Evolutionary conservation across 441 rosid species (phyloP), one percentile per base, ranked within the genome.

Genomic region (Corymbia calophylla): DNA sequence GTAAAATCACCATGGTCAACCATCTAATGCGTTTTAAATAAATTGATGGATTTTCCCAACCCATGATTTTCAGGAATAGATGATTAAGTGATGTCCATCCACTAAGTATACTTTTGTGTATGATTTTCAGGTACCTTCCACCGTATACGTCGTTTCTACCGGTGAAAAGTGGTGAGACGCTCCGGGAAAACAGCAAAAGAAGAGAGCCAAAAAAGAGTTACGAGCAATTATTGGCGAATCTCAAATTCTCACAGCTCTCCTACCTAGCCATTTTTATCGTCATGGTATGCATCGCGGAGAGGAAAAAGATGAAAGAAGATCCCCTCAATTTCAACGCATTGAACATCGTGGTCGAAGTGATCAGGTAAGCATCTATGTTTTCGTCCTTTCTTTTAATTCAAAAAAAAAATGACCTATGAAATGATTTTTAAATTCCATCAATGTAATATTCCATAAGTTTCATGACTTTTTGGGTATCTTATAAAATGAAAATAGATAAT

Each of bases 221-320:
- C 62, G 27, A 82, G 18, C 35, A 32, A 53, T 60, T 88, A 9
- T 29, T 58, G 48, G 86, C 73, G 47, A 66, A 58, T 51, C 49
- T 88, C 31, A 53, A 51, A 29, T 44, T 88, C 55, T 88, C 90
- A 15, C 90, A 81, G 80, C 77, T 88, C 60, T 84, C 90, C 10
- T 88, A 88, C 86, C 44, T 82, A 77, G 55, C 48, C 80, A 80
- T 88, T 87, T 88, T 58, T 31, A 58, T 88, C 56, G 39, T 88
- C 87, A 86, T 81, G n/a, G 23, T 88, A 4, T 88, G 89, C 87
- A 81, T 88, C 80, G 81, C 87, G 55, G 89, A 88, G 77, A 88
- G 89, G 56, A 86, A 88, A n/a, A 82, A 82, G 81, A 56, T 82
- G 77, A 82, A 64, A 87, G 56, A 84, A 23, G 90, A 88, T 60